These are phyloP conservation scores for Magnusiomyces magnusii DNA, from an alignment of 1,139 yeast species.

Conservation along the genomic window DNA sequence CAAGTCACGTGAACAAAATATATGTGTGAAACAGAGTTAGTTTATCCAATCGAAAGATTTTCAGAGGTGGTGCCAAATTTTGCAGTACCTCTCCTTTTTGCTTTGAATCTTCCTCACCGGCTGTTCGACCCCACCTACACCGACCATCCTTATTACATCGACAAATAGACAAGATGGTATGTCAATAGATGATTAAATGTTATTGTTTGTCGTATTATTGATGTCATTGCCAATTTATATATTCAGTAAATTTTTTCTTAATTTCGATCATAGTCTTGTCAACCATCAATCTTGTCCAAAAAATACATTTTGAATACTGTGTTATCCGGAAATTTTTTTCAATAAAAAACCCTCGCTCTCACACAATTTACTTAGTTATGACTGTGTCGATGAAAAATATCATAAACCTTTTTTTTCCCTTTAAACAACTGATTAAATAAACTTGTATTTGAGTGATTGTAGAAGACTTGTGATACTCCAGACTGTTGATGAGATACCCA, in stretches of 20 bases:
- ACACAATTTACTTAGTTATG: too few relatives aligned
- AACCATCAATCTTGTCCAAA: background rate
- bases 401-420: too few relatives aligned
- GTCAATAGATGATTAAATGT: background rate
- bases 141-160: conserved; percentile 5
- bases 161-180: conserved; percentile 9
- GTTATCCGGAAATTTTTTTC: too few relatives aligned
- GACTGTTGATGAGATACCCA: background rate
- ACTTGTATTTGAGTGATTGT: background rate
- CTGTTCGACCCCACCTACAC: conserved; percentile 9
- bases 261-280: background rate
- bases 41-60: background rate
- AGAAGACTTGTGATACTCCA: background rate
- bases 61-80: conserved; percentile 1
- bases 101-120: conserved; percentile 5
- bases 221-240: background rate
- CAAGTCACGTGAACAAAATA: background rate
- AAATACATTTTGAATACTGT: background rate
- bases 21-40: background rate
- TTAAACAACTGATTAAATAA: background rate
- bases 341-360: too few relatives aligned
- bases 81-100: background rate
- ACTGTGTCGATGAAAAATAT: too few relatives aligned
- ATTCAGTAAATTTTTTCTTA: background rate
- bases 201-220: background rate